phyloP scores from a whole-genome alignment of 441 rosid species.

The Erodium moschatum region DNA sequence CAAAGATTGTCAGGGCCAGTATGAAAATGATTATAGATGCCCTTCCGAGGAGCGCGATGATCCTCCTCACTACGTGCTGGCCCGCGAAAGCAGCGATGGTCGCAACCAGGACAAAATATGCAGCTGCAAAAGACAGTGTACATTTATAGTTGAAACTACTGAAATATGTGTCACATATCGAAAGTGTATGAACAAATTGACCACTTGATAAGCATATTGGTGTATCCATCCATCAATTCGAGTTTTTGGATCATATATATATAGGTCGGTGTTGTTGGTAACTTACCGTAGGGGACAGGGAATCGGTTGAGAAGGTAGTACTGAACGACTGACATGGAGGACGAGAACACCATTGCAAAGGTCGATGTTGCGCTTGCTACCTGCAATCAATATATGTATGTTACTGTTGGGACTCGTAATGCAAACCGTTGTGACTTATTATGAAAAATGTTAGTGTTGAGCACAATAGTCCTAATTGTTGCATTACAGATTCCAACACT shows the following conservation, averaged over 20 bases:
- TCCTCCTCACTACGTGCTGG: constrained; percentile 49
- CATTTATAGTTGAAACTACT: too few relatives aligned
- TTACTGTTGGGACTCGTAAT: constrained; percentile 39
- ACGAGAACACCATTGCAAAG: constrained; percentile 65
- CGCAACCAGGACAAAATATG: constrained; percentile 45
- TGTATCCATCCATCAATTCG: too few relatives aligned
- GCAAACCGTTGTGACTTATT: too few relatives aligned
- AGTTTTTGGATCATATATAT: too few relatives aligned
- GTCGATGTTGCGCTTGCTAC: constrained; percentile 76
- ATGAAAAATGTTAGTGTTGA: too few relatives aligned
- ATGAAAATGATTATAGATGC: constrained; percentile 68
- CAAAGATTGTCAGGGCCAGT: constrained; percentile 50
- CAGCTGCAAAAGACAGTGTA: constrained; percentile 31
- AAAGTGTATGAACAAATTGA: too few relatives aligned
- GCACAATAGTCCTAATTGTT: too few relatives aligned
- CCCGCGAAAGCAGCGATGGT: constrained; percentile 48
- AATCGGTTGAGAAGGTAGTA: constrained; percentile 69
- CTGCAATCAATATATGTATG: too few relatives aligned
- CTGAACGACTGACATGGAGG: constrained; percentile 68
- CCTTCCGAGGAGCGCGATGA: constrained; percentile 42
- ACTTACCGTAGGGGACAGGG: constrained; percentile 53
- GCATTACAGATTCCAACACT: too few relatives aligned
- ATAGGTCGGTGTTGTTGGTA: too few relatives aligned
- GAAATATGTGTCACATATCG: too few relatives aligned
- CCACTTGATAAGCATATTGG: not conserved